These are phyloP conservation scores for Sporodiniella umbellata DNA, from an alignment of 371 early-diverging fungal genomes.

Conservation along the genomic window DNA sequence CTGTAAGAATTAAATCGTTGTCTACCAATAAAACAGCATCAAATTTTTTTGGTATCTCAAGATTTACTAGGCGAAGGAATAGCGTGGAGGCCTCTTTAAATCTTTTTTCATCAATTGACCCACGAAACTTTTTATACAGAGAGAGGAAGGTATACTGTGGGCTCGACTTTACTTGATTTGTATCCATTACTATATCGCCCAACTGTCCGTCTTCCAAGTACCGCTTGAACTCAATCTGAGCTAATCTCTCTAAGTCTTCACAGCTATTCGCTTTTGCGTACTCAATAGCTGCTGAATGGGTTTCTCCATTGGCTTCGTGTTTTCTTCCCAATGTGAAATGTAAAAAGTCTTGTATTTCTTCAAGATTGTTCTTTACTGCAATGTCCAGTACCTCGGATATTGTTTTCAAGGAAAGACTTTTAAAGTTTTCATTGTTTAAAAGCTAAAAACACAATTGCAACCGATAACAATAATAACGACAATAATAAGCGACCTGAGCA, in stretches of 20 bases:
- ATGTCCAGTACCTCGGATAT: background rate
- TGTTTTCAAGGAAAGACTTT: too few relatives aligned
- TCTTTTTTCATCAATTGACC: slow-evolving; percentile 3
- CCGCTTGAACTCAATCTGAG: slow-evolving; percentile 9
- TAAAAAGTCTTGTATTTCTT: background rate
- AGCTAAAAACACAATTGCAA: slow-evolving; percentile 1
- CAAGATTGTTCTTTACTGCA: background rate
- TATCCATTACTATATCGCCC: slow-evolving; percentile 8
- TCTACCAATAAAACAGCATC: slow-evolving; percentile 14
- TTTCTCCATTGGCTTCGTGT: slow-evolving; percentile 14
- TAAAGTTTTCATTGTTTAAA: background rate
- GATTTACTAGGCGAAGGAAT: background rate
- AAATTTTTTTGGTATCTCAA: slow-evolving; percentile 8
- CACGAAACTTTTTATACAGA: slow-evolving; percentile 15
- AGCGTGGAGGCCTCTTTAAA: slow-evolving; percentile 6
- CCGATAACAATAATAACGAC: too few relatives aligned
- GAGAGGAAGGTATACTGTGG: slow-evolving; percentile 19
- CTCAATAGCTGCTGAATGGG: slow-evolving; percentile 13
- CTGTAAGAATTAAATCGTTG: slow-evolving; percentile 7
- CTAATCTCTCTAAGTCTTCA: slow-evolving; percentile 19
- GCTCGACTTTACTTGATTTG: slow-evolving; percentile 11
- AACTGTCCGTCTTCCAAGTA: slow-evolving; percentile 22
- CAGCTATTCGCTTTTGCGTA: slow-evolving; percentile 25
- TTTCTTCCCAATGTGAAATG: slow-evolving; percentile 11
- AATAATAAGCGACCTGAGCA: too few relatives aligned